phyloP scores from a whole-genome alignment of 2,329 filamentous ascomycete species.

The Colletotrichum echinochloae region DNA sequence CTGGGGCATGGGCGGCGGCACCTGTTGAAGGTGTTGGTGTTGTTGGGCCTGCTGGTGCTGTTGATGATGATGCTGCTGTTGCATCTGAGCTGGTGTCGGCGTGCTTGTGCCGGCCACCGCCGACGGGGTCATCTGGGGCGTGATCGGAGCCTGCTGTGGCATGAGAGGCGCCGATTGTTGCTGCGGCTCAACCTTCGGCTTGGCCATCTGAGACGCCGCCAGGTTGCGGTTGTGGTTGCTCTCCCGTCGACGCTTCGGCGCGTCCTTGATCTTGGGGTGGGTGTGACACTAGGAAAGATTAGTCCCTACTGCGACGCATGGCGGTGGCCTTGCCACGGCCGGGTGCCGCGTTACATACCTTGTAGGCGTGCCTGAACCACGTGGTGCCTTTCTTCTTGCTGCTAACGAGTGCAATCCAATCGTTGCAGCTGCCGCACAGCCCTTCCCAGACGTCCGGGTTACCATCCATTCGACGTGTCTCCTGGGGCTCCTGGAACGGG shows the following conservation, averaged over 20 bases:
- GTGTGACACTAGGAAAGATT: constrained; percentile 70
- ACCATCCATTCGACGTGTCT: constrained; percentile 81
- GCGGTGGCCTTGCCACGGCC: neutral
- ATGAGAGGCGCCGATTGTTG: constrained; percentile 43
- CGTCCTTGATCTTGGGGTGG: constrained; percentile 78
- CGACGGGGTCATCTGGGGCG: constrained; percentile 59
- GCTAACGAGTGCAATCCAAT: constrained; percentile 85
- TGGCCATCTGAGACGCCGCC: constrained; percentile 58
- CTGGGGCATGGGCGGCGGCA: constrained; percentile 42
- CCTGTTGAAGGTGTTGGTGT: constrained; percentile 43
- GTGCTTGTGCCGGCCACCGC: constrained; percentile 52
- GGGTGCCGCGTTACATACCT: constrained; percentile 63
- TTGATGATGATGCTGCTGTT: constrained; percentile 45
- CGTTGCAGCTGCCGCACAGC: constrained; percentile 80
- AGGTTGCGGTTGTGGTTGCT: constrained; percentile 63
- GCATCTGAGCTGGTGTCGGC: constrained; percentile 51
- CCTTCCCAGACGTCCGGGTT: constrained; percentile 87
- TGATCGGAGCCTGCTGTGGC: constrained; percentile 47
- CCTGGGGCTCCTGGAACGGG: constrained; percentile 81
- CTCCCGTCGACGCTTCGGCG: constrained; percentile 75
- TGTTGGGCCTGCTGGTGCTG: constrained; percentile 43
- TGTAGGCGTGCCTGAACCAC: constrained; percentile 91
- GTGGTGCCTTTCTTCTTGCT: constrained; percentile 94
- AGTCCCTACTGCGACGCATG: constrained; percentile 41
- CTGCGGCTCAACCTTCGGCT: constrained; percentile 60